These are phyloP conservation scores for Boechera divaricarpa DNA, from an alignment of 345 rosid species.

Conservation along the genomic window DNA sequence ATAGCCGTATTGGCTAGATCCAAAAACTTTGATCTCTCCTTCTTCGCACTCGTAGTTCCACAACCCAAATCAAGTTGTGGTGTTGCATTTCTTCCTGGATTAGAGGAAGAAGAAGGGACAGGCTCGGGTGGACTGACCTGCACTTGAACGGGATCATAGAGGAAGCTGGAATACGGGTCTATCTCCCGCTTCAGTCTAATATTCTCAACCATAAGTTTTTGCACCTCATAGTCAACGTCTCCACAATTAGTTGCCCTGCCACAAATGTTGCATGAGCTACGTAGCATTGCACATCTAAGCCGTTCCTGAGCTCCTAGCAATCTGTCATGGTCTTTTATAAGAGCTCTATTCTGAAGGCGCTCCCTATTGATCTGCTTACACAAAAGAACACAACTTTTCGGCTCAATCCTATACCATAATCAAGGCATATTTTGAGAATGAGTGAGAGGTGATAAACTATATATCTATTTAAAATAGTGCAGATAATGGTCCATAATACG, in stretches of 20 bases:
- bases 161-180: conserved; percentile 25
- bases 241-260: conserved; percentile 49
- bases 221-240: conserved; percentile 33
- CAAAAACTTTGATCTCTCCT: conserved; percentile 13
- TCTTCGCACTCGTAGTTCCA: conserved; percentile 11
- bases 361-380: conserved; percentile 56
- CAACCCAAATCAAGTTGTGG: conserved; percentile 34
- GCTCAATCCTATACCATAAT: not conserved
- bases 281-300: conserved; percentile 45
- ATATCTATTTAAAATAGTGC: not conserved
- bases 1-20: conserved; percentile 57
- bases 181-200: conserved; percentile 55
- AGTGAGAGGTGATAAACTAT: not conserved
- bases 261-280: conserved; percentile 56
- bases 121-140: conserved; percentile 37
- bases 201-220: conserved; percentile 56
- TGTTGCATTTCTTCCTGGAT: not conserved
- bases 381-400: conserved; percentile 1
- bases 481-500: not conserved
- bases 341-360: conserved; percentile 52
- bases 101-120: conserved; percentile 25
- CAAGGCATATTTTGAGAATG: not conserved
- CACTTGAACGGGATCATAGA: conserved; percentile 50
- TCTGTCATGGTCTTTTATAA: conserved; percentile 56
- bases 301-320: conserved; percentile 54